Evolutionary conservation across 2,329 filamentous ascomycete species (phyloP).

Genomic region (Colletotrichum cordylinicola): DNA sequence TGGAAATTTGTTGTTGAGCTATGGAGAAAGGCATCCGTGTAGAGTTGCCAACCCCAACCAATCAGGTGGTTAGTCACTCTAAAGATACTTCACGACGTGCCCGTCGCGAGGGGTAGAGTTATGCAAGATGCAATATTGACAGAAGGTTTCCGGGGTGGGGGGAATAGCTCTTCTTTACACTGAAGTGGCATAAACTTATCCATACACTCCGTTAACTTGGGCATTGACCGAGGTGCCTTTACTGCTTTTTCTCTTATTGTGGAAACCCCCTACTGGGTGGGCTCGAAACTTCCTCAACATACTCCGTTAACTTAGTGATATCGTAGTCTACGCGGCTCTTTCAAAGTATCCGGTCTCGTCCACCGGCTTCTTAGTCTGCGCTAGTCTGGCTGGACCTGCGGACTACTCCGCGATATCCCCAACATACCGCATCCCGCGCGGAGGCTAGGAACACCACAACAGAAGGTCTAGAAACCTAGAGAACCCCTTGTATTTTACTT

Average conservation of each 20-base stretch:
- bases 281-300: too few relatives aligned
- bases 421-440: neutral
- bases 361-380: neutral
- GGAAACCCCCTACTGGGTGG: too few relatives aligned
- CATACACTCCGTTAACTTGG: neutral
- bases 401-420: neutral
- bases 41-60: neutral
- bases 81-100: neutral
- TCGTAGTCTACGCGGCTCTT: neutral
- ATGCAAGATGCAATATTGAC: neutral
- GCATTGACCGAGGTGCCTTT: too few relatives aligned
- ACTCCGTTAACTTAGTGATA: neutral
- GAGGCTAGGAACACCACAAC: neutral
- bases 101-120: neutral
- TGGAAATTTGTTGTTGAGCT: neutral
- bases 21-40: neutral
- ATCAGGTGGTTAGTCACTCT: neutral
- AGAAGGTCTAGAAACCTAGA: neutral
- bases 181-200: neutral
- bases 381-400: neutral
- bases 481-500: neutral
- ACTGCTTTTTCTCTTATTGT: too few relatives aligned
- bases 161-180: neutral
- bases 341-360: neutral
- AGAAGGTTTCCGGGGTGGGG: neutral